Evolutionary conservation across 306 rosid genomes (phyloP).

Genomic region (Cucurbita argyrosperma): DNA sequence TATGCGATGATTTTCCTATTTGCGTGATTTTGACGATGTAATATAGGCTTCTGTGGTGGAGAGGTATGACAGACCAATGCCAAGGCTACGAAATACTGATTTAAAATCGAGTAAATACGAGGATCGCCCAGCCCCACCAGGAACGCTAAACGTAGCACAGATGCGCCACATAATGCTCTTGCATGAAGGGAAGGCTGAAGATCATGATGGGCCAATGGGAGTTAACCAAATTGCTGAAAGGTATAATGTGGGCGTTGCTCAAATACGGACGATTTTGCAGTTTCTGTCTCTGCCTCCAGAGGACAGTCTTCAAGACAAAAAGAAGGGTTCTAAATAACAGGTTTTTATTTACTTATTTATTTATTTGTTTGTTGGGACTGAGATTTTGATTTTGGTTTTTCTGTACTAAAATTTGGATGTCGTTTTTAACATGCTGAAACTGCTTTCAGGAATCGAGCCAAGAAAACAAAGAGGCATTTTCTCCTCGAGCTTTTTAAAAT

Average conservation of each 20-base stretch:
- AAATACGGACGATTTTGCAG: constrained; percentile 48
- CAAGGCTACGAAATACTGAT: constrained; percentile 55
- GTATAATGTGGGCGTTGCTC: constrained; percentile 29
- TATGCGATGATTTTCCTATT: background rate
- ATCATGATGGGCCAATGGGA: constrained; percentile 60
- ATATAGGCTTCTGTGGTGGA: constrained; percentile 73
- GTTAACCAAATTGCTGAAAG: constrained; percentile 49
- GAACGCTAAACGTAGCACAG: constrained; percentile 68
- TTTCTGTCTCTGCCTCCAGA: constrained; percentile 68
- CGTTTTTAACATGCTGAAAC: background rate
- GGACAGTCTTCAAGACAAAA: constrained; percentile 23
- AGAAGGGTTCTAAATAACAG: constrained; percentile 6
- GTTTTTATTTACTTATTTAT: background rate
- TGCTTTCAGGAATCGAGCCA: background rate
- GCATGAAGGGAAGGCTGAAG: constrained; percentile 74
- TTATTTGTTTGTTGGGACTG: background rate
- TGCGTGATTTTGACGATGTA: background rate
- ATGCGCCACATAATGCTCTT: constrained; percentile 60
- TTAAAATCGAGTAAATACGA: constrained; percentile 51
- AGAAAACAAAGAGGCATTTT: background rate
- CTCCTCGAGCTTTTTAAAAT: background rate
- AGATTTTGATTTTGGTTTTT: background rate
- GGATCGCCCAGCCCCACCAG: constrained; percentile 47
- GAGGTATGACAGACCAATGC: constrained; percentile 57
- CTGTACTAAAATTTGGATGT: background rate